Conservation (phyloP, 305 asterid species). For the Solanum hybrid region DNA sequence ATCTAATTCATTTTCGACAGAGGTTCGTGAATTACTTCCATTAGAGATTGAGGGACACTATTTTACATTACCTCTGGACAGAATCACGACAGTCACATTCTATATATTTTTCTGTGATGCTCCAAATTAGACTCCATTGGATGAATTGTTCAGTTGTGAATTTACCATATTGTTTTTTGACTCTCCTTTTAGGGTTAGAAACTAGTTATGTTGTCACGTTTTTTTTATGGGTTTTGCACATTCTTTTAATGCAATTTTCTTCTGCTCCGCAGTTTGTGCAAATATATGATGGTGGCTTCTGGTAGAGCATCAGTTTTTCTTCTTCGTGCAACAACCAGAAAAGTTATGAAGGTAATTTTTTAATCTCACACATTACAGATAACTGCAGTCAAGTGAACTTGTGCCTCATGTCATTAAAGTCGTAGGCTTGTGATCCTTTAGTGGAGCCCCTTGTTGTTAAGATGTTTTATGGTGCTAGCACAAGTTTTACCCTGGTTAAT, state of each 20-base stretch:
- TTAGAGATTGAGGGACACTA: neutral
- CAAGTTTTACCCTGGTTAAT: neutral
- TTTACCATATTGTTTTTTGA: neutral
- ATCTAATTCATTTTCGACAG: neutral
- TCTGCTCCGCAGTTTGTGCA: slow-evolving; percentile 7
- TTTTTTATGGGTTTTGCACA: neutral
- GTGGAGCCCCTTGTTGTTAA: neutral
- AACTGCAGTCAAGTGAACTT: slow-evolving; percentile 13
- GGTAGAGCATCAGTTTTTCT: slow-evolving; percentile 77
- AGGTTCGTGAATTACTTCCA: neutral
- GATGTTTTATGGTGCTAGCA: neutral
- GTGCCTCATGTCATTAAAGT: slow-evolving; percentile 13
- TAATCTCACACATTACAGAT: slow-evolving; percentile 4
- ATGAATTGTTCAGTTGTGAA: neutral
- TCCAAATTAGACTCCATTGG: neutral
- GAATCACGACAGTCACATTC: neutral
- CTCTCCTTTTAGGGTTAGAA: neutral
- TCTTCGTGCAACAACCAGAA: slow-evolving; percentile 39
- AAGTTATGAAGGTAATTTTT: slow-evolving; percentile 41
- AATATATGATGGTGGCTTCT: slow-evolving; percentile 84
- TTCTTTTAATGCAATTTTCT: neutral
- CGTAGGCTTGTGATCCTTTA: slow-evolving; percentile 29
- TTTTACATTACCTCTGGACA: neutral
- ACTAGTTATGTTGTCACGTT: neutral
- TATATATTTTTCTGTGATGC: neutral